These are phyloP conservation scores for Lasiodiplodia citricola DNA, from an alignment of 2,329 filamentous ascomycete genomes.

Conservation along the genomic window DNA sequence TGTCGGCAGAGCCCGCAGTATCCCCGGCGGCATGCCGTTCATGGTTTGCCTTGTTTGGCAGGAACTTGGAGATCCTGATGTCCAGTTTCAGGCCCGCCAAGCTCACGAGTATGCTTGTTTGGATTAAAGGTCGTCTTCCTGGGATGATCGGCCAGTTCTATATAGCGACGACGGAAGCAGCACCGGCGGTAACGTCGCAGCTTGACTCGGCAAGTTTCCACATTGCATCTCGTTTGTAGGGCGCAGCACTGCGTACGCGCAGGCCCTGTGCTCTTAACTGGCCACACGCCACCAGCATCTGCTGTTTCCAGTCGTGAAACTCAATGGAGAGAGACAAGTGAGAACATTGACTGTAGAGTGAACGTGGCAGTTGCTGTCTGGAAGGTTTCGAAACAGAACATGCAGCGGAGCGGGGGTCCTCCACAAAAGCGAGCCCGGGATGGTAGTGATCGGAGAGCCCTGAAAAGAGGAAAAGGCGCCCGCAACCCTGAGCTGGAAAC, in stretches of 20 bases:
- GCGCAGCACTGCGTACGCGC: neutral
- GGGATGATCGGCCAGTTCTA: neutral
- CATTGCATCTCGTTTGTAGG: neutral
- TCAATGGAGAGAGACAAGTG: neutral
- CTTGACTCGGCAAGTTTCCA: conserved; percentile 8
- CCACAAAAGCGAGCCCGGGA: neutral
- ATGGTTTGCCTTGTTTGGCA: neutral
- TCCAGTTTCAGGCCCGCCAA: neutral
- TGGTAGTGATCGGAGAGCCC: neutral
- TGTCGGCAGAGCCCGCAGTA: neutral
- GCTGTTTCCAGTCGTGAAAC: neutral
- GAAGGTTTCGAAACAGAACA: conserved; percentile 2
- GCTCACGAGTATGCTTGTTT: neutral
- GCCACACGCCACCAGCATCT: too few relatives aligned
- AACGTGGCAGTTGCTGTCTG: neutral
- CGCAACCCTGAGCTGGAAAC: neutral
- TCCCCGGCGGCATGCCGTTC: neutral
- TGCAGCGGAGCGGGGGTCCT: neutral
- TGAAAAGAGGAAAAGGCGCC: neutral
- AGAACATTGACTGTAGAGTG: neutral
- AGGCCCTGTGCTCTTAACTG: neutral
- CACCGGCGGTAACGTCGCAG: neutral
- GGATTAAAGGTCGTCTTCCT: neutral
- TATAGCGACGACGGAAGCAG: neutral
- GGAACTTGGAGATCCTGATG: neutral